Evolutionary conservation across 2,329 filamentous ascomycete species (phyloP), one percentile per base, ranked within the genome.

Genomic region (Hyphodiscus sp.): DNA sequence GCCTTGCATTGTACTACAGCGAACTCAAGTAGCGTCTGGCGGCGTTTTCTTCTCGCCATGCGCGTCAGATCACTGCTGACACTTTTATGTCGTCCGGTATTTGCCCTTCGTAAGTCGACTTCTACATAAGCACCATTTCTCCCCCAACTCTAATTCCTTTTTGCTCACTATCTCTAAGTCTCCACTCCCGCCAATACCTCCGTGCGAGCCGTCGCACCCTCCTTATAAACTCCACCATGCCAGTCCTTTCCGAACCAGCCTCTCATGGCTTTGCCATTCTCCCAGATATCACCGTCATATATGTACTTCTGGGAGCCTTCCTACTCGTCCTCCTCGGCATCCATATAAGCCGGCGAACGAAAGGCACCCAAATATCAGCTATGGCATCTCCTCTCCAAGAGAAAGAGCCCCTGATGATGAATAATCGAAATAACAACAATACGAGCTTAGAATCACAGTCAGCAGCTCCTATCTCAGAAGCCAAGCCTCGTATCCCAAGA

Each of bases 21-120:
- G 16, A n/a, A 38, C 5, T 15, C 33, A 5, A 38, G 33, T 15
- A 13, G 33, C 13, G 29, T 33, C 29, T 33, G 13, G 29, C 29
- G 29, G 29, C 29, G 11, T 4, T 10, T 38, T 38, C 16, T 38
- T 6, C 33, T 38, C 11, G 20, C 45, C 44, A 53, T 53, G 51
- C 51, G 51, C 51, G 51, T 53, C 51, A 49, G 51, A 53, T 49
- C 51, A 53, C 51, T 26, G 51, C 51, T 53, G 51, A 53, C 51
- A 53, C 30, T 13, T 51, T 26, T 44, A 20, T 18, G 29, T 16
- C 26, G 23, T 20, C 38, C 50, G 20, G 23, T 26, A 26, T 38
- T 38, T 38, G 33, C 16, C 16, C 16, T n/a, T 38, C 33, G 16
- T 38, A 10, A 38, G 33, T n/a, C 33, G 33, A 38, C 11, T 38